phyloP scores from a whole-genome alignment of 139 green algal species.

The Chlamydomonas sp. region DNA sequence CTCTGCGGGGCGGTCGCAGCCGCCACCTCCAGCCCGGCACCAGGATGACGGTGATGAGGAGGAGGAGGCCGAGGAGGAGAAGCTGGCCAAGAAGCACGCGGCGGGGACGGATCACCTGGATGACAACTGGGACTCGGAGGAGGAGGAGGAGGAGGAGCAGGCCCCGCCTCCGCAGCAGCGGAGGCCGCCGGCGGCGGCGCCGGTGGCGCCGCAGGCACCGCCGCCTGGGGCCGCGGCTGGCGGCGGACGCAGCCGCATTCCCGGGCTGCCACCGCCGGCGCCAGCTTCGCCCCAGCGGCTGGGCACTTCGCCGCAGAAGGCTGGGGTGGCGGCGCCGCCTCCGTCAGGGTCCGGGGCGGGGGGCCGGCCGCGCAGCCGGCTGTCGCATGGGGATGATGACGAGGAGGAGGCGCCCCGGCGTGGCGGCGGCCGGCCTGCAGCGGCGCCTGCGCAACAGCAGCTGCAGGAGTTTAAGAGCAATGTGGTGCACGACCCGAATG shows the following conservation, averaged over 20 bases:
- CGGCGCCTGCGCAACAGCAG: background rate
- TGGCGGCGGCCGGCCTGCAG: background rate
- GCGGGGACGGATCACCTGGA: conserved; percentile 31
- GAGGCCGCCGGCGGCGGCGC: background rate
- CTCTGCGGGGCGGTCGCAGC: background rate
- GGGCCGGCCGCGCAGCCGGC: background rate
- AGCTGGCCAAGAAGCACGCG: conserved; percentile 8
- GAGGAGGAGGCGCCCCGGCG: background rate
- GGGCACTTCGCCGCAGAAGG: background rate
- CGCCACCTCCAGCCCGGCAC: background rate
- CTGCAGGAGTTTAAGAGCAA: background rate
- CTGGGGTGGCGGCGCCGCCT: background rate
- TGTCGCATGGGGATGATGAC: background rate
- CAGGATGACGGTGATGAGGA: conserved; percentile 18
- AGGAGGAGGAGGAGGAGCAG: conserved; percentile 14
- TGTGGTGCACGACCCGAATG: conserved; percentile 19
- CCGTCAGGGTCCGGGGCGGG: background rate
- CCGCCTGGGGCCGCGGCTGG: background rate
- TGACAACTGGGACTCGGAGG: conserved; percentile 35
- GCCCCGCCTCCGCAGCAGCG: background rate
- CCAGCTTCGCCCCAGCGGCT: background rate
- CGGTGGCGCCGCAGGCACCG: background rate
- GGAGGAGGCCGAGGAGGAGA: background rate
- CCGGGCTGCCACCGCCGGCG: background rate
- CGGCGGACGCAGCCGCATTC: background rate